Percentiles rank a stretch among this genome's conserved stretches.
phyloP scores from a whole-genome alignment of 1,284 basidiomycete species.

The Tremellales sp. region DNA sequence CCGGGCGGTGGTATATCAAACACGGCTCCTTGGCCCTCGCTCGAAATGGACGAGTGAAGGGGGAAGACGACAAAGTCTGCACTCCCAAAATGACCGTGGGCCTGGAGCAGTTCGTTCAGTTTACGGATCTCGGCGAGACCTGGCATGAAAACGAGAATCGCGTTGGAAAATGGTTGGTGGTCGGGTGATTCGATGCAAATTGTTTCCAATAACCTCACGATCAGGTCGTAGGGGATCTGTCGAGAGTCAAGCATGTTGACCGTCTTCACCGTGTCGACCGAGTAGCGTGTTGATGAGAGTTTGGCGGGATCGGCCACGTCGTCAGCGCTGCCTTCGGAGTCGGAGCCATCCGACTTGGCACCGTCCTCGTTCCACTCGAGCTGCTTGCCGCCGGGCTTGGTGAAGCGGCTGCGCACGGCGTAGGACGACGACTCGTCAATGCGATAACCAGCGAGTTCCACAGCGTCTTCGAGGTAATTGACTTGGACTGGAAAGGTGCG shows the following conservation, averaged over 20 bases:
- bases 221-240: constrained; percentile 83
- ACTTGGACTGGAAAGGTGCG: constrained; percentile 94
- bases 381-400: constrained; percentile 42
- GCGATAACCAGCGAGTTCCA: constrained; percentile 80
- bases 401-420: constrained; percentile 61
- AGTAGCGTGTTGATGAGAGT: constrained; percentile 51
- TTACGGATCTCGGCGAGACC: constrained; percentile 86
- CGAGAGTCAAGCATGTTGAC: constrained; percentile 86
- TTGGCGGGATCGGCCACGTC: constrained; percentile 37
- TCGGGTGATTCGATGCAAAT: constrained; percentile 69
- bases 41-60: constrained; percentile 89
- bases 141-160: constrained; percentile 90
- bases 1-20: constrained; percentile 80
- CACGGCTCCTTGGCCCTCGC: constrained; percentile 82
- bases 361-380: constrained; percentile 72
- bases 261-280: constrained; percentile 70
- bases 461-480: constrained; percentile 85
- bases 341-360: constrained; percentile 60
- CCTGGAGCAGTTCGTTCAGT: constrained; percentile 73
- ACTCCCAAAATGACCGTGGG: constrained; percentile 71
- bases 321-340: constrained; percentile 48
- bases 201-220: constrained; percentile 76
- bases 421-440: constrained; percentile 82
- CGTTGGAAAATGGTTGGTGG: constrained; percentile 61
- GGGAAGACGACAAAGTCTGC: constrained; percentile 74